Conservation (phyloP, 768 basidiomycete genomes). For the Leccinum rimulosum region DNA sequence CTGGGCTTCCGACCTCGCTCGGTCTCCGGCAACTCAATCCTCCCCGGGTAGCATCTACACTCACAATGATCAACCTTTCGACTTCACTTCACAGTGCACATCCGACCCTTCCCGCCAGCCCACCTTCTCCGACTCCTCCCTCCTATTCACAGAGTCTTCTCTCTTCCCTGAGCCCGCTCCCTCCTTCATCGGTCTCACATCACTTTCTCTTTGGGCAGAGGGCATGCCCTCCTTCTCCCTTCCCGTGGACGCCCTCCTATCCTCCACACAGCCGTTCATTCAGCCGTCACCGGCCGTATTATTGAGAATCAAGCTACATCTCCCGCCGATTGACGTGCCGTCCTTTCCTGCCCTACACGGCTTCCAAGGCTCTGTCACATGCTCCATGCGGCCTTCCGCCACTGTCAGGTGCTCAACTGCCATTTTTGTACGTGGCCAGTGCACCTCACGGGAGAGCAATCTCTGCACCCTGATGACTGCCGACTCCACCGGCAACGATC, state of each 20-base stretch:
- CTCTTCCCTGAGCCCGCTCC: slow-evolving; percentile 32
- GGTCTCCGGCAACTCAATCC: slow-evolving; percentile 26
- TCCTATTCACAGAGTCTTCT: slow-evolving; percentile 26
- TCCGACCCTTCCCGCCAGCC: slow-evolving; percentile 23
- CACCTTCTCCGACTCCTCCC: slow-evolving; percentile 30
- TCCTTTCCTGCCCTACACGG: slow-evolving; percentile 60
- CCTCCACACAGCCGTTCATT: slow-evolving; percentile 37
- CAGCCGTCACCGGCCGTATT: slow-evolving; percentile 41
- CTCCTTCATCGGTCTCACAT: slow-evolving; percentile 34
- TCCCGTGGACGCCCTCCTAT: slow-evolving; percentile 53
- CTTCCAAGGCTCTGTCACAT: slow-evolving; percentile 54
- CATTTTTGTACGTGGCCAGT: slow-evolving; percentile 50
- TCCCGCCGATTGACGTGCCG: slow-evolving; percentile 53
- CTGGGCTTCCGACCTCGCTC: slow-evolving; percentile 27
- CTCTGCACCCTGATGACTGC: slow-evolving; percentile 37
- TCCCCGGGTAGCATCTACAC: slow-evolving; percentile 26
- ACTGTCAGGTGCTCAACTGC: slow-evolving; percentile 63
- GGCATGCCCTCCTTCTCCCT: slow-evolving; percentile 65
- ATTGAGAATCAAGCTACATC: slow-evolving; percentile 55
- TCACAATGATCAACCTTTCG: slow-evolving; percentile 18
- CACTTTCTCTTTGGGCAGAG: slow-evolving; percentile 57
- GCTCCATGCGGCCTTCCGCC: slow-evolving; percentile 52
- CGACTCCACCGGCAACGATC: slow-evolving; percentile 44
- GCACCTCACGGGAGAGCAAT: slow-evolving; percentile 52
- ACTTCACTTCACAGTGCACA: slow-evolving; percentile 20